Evolutionary conservation across 331 rosid species (phyloP).

Genomic region (Dryas integrifolia): DNA sequence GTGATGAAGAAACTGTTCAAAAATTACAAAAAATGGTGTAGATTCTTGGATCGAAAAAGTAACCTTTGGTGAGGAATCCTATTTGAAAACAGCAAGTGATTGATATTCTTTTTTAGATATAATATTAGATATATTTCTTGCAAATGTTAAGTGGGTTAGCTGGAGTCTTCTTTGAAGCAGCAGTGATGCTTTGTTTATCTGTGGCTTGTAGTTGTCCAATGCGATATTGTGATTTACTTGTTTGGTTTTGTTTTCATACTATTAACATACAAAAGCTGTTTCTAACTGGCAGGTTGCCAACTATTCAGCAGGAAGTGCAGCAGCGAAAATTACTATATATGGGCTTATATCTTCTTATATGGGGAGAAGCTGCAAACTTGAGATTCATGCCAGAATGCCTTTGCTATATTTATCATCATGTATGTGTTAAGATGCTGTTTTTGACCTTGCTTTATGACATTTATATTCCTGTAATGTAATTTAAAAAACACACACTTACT

Average conservation of each 20-base stretch:
- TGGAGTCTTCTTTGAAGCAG: neutral
- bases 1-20: slow-evolving; percentile 95
- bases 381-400: slow-evolving; percentile 99
- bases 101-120: neutral
- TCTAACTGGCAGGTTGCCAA: slow-evolving; percentile 71
- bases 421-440: slow-evolving; percentile 32
- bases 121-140: neutral
- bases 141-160: neutral
- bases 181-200: neutral
- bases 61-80: slow-evolving; percentile 80
- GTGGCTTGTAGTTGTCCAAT: neutral
- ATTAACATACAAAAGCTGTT: neutral
- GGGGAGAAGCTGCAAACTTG: slow-evolving; percentile 99
- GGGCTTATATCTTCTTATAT: slow-evolving; percentile 95
- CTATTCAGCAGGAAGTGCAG: slow-evolving; percentile 92
- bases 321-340: slow-evolving; percentile 85
- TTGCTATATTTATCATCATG: slow-evolving; percentile 96
- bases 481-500: neutral
- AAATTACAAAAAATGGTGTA: slow-evolving; percentile 94
- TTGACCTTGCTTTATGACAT: neutral
- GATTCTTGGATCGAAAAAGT: slow-evolving; percentile 91
- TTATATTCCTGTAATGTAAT: neutral
- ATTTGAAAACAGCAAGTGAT: slow-evolving; percentile 8
- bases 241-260: slow-evolving; percentile 4
- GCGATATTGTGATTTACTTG: neutral